phyloP scores from a whole-genome alignment of 257 asterid genomes.

The Nemophila menziesii region DNA sequence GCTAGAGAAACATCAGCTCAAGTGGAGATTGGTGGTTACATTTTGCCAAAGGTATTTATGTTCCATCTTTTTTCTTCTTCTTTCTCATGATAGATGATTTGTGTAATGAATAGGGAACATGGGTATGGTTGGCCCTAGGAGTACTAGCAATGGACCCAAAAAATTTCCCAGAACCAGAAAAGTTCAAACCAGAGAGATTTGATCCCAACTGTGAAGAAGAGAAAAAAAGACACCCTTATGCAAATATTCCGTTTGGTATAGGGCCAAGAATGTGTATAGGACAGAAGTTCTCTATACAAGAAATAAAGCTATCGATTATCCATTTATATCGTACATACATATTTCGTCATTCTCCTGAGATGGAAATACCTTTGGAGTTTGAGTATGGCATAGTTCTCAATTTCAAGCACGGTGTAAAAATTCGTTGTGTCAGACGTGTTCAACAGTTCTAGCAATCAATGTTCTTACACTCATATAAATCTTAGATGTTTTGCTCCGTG shows the following conservation, averaged over 20 bases:
- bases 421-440: conserved; percentile 50
- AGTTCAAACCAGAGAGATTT: conserved; percentile 87
- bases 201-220: conserved; percentile 86
- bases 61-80: neutral
- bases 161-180: conserved; percentile 73
- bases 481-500: neutral
- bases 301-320: conserved; percentile 58
- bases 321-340: conserved; percentile 62
- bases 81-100: conserved; percentile 7
- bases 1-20: conserved; percentile 78
- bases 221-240: conserved; percentile 78
- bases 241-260: conserved; percentile 84
- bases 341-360: conserved; percentile 56
- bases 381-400: conserved; percentile 75
- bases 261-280: conserved; percentile 96
- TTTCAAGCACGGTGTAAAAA: conserved; percentile 74
- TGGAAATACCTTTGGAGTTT: conserved; percentile 71
- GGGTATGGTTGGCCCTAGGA: conserved; percentile 97
- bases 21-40: conserved; percentile 80
- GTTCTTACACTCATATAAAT: neutral
- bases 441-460: neutral
- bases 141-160: conserved; percentile 84
- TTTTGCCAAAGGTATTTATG: conserved; percentile 60
- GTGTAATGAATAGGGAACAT: conserved; percentile 53
- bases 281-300: conserved; percentile 80